Conservation (phyloP, 2,329 filamentous ascomycete genomes). For the Phaeosphaeria sp. region DNA sequence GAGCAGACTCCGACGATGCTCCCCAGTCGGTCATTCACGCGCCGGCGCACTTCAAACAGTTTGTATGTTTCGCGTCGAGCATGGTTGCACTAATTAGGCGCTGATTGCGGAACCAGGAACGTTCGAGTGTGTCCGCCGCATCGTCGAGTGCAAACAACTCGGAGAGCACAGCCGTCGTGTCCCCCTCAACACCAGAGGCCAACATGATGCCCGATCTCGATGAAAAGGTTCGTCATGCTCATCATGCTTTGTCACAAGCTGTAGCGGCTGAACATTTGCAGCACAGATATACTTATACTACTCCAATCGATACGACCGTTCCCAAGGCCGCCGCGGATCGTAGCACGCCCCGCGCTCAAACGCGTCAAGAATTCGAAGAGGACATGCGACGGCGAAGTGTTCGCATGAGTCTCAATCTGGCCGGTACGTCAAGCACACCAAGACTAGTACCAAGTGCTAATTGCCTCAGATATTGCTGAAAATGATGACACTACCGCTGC, state of each 20-base stretch:
- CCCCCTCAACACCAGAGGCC: slow-evolving; percentile 46
- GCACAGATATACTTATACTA: slow-evolving; percentile 61
- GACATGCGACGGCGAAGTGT: slow-evolving; percentile 58
- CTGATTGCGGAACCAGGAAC: slow-evolving; percentile 40
- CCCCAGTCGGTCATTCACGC: slow-evolving; percentile 91
- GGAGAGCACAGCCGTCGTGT: slow-evolving; percentile 46
- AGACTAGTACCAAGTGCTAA: slow-evolving; percentile 20
- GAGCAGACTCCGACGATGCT: slow-evolving; percentile 72
- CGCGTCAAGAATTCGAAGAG: slow-evolving; percentile 74
- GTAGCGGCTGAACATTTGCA: slow-evolving; percentile 37
- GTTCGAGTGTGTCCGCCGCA: slow-evolving; percentile 34
- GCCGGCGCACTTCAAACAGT: slow-evolving; percentile 79
- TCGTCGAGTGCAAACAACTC: slow-evolving; percentile 40
- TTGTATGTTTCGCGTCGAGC: slow-evolving; percentile 60
- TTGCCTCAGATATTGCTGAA: slow-evolving; percentile 54
- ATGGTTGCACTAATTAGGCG: slow-evolving; percentile 37
- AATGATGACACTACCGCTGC: slow-evolving; percentile 46
- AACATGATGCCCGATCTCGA: slow-evolving; percentile 46
- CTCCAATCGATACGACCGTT: slow-evolving; percentile 77
- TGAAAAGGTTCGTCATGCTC: slow-evolving; percentile 43
- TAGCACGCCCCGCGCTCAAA: slow-evolving; percentile 83
- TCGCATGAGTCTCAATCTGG: slow-evolving; percentile 75
- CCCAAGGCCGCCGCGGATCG: slow-evolving; percentile 59
- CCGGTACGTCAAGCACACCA: slow-evolving; percentile 62
- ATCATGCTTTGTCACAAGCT: slow-evolving; percentile 25